Base-by-base conservation (phyloP, 148 eudicot species). In the Fagopyrum homotropicum region DNA sequence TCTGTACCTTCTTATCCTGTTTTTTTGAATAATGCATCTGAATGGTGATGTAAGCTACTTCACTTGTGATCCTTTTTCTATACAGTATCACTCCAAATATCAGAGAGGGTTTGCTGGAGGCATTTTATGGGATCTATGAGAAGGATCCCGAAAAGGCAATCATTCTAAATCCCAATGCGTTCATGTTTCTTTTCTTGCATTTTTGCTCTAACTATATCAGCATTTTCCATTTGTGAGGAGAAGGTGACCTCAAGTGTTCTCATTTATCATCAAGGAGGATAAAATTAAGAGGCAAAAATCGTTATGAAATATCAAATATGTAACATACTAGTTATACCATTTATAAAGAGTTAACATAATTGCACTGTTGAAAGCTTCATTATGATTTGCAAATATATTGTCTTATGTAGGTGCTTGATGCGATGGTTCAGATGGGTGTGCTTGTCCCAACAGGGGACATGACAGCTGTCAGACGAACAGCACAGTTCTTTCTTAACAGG, bases 401-500 rank as follows among this genome's bases (percentile, higher is more conserved):
- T 77, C 75, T 69, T 69, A 43, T 80, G 80, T 85, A 95, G 98
- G 97, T 95, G 76, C 89, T 95, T 81, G 92, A 95, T 78, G 88
- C 98, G 69, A 95, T 89, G 96, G 79, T 95, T 83, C 96, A 90
- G 83, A 95, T 95, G 97, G 98, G 98, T 72, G 96, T 92, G 77
- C 89, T 95, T 44, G 98, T 95, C 52, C 98, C 98, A 81, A 95
- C 98, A 40, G 98, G 98, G 73, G 98, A 95, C 80, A 86, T 92
- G 93, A 95, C 98, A 71, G 96, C 98, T 80, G 90, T 92, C 61
- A 86, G 96, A 84, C 81, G 98, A 82, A 95, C 98, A 61, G 97
- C 98, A 57, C 88, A 80, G 66, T 95, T 90, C 81, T 95, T 95
- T 82, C 97, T 95, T 63, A 89, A 89, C 77, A 95, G 96, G 98